Conservation (phyloP, 129 eudicot species). For the Calendula officinalis region DNA sequence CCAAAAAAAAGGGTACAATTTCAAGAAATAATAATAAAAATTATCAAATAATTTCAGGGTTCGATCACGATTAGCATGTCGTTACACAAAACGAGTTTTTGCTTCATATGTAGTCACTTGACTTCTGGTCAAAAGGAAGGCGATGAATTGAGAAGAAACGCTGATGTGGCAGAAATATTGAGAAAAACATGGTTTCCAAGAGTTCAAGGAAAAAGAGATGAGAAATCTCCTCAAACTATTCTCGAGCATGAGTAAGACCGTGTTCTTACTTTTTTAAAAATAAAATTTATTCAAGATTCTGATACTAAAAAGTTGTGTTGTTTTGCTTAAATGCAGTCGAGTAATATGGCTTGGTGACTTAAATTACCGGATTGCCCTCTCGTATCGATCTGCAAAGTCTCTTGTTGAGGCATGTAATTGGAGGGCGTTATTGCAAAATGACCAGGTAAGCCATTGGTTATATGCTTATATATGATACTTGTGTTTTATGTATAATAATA, state of each 20-base stretch:
- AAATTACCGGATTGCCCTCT: conserved; percentile 84
- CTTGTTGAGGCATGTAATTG: conserved; percentile 87
- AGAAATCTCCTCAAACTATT: conserved; percentile 71
- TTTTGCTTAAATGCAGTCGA: conserved; percentile 51
- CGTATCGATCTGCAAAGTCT: conserved; percentile 73
- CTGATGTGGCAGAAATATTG: conserved; percentile 79
- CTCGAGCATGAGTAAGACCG: conserved; percentile 75
- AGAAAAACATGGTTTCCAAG: conserved; percentile 82
- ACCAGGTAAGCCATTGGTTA: conserved; percentile 56
- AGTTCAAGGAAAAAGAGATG: conserved; percentile 59
- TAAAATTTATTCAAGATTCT: neutral
- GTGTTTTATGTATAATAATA: neutral
- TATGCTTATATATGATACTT: neutral
- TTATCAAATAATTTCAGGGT: conserved; percentile 47
- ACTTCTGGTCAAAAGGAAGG: conserved; percentile 92
- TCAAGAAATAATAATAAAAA: conserved; percentile 8
- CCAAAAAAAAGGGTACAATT: neutral
- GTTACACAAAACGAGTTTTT: conserved; percentile 89
- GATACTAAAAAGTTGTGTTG: conserved; percentile 2
- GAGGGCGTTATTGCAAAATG: conserved; percentile 80
- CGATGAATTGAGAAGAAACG: conserved; percentile 76
- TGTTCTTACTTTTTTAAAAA: neutral
- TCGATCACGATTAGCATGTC: conserved; percentile 87
- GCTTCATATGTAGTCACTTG: conserved; percentile 89
- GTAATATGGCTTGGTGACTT: conserved; percentile 97